These are phyloP conservation scores for Meripilus lineatus DNA, from an alignment of 1,284 basidiomycete genomes.

Conservation along the genomic window DNA sequence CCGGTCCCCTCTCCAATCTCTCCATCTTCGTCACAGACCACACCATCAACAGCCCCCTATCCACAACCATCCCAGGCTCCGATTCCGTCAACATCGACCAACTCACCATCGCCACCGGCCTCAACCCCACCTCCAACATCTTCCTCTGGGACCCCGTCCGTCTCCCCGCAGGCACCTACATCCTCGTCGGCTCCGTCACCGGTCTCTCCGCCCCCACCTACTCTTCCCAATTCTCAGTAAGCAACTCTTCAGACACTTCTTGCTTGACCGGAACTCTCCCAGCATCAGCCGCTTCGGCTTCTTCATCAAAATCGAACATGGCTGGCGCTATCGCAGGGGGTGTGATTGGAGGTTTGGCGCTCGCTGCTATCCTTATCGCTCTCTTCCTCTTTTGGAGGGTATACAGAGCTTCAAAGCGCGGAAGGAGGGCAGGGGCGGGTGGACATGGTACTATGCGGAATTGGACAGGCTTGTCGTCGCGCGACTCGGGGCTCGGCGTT, in stretches of 20 bases:
- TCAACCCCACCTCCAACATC: conserved; percentile 9
- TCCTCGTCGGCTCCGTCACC: too few species aligned
- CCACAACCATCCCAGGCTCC: conserved; percentile 9
- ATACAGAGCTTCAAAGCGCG: conserved; percentile 15
- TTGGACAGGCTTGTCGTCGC: conserved; percentile 24
- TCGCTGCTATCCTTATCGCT: conserved; percentile 19
- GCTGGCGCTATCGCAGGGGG: conserved; percentile 32
- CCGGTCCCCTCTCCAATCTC: conserved; percentile 1
- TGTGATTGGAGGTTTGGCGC: conserved; percentile 28
- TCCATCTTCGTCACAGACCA: conserved; percentile 11
- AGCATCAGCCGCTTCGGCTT: too few species aligned
- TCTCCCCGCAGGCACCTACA: conserved; percentile 5
- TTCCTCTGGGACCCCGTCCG: conserved; percentile 6
- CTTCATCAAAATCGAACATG: conserved; percentile 15
- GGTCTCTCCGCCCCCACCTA: too few species aligned
- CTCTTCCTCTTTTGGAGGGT: conserved; percentile 21
- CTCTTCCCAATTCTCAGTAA: too few species aligned
- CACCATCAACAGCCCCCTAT: conserved; percentile 3
- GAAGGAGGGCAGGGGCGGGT: conserved; percentile 11
- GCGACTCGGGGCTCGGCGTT: conserved; percentile 16
- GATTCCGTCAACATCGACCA: conserved; percentile 8
- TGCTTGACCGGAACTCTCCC: too few species aligned
- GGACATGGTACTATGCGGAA: conserved; percentile 11
- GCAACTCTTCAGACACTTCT: too few species aligned
- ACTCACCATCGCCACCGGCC: conserved; percentile 9